Base-by-base conservation (phyloP, 441 rosid species). In the Pelargonium exstipulatum region DNA sequence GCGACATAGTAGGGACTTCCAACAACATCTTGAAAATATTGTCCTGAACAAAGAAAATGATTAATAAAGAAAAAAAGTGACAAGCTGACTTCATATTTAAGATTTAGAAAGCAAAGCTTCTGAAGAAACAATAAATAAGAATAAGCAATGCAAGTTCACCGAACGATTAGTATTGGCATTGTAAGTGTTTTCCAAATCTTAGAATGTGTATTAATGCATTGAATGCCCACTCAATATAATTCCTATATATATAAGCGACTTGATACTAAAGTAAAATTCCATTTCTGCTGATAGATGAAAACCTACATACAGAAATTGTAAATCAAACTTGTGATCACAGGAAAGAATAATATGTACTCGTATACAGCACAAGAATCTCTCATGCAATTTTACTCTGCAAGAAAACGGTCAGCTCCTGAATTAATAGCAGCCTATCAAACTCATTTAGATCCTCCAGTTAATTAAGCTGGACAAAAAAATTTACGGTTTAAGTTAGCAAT, bases 1-100 rank as follows among this genome's bases (percentile, higher is more conserved):
- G 99, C 99, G 63, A 94, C 99, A 72, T 91, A 94, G 67, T 94
- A 91, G 17, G 97, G 99, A 74, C 97, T 94, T 66, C 99, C 97
- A 62, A 91, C 99, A 22, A 94, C 96, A 70, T 91, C 97, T 51
- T 74, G 78, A 80, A 94, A 91, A 35, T 80, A 86, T 79, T 90
- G 90, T 55, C 97, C 99, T 91, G 86, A 37, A 65, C 69, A 42
- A 48, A 55, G 55, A 67, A 40, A 37, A 12, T 12, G 10, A 13
- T 24, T 24, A 46, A 46, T 9, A 9, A 46, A 46, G 51, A 9
- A 46, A 37, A 8, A 4, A 4, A 37, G 26, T 3, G 14, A 53
- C 1, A 57, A 46, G 22, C 24, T 17, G 2, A 17, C 8, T 1
- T 6, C 12, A 3, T 20, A 20, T 32, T 20, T 2, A 16, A 55